Conservation (phyloP, 805 yeast species). For the Ogataea trehaloabstinens region DNA sequence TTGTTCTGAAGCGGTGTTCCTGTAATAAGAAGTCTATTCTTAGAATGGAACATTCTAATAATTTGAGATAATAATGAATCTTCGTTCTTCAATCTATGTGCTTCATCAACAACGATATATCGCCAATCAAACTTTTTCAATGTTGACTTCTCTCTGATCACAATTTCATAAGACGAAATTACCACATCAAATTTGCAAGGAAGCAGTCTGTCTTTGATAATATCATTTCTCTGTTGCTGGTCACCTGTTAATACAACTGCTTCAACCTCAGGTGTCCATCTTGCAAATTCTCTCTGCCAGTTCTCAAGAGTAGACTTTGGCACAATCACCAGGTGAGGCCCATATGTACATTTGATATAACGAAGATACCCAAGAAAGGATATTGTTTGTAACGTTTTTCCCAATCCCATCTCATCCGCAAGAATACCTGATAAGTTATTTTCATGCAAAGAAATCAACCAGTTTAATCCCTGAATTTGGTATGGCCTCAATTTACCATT, state of each 20-base stretch:
- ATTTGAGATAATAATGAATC: slow-evolving; percentile 71
- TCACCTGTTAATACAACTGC: slow-evolving; percentile 73
- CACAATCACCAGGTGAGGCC: slow-evolving; percentile 74
- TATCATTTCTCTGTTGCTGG: slow-evolving; percentile 58
- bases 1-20: slow-evolving; percentile 85
- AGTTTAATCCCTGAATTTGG: slow-evolving; percentile 78
- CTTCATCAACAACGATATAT: slow-evolving; percentile 77
- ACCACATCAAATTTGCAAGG: slow-evolving; percentile 70
- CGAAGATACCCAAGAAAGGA: slow-evolving; percentile 72
- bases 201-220: slow-evolving; percentile 49
- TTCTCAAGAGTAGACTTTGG: slow-evolving; percentile 81
- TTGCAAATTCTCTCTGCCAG: slow-evolving; percentile 74
- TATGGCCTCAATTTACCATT: slow-evolving; percentile 67
- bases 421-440: slow-evolving; percentile 71
- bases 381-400: slow-evolving; percentile 78
- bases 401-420: slow-evolving; percentile 87
- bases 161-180: slow-evolving; percentile 72
- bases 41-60: slow-evolving; percentile 67
- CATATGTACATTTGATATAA: slow-evolving; percentile 54
- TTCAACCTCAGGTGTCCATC: slow-evolving; percentile 78
- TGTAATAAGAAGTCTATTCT: slow-evolving; percentile 68
- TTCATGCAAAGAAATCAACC: slow-evolving; percentile 68
- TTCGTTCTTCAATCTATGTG: slow-evolving; percentile 80
- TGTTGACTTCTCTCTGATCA: slow-evolving; percentile 68
- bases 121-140: slow-evolving; percentile 71